A percentile compares a stretch with the other conserved stretches of the same genome.
phyloP scores from a whole-genome alignment of 306 rosid genomes.

The Cyclanthera cordifolia region DNA sequence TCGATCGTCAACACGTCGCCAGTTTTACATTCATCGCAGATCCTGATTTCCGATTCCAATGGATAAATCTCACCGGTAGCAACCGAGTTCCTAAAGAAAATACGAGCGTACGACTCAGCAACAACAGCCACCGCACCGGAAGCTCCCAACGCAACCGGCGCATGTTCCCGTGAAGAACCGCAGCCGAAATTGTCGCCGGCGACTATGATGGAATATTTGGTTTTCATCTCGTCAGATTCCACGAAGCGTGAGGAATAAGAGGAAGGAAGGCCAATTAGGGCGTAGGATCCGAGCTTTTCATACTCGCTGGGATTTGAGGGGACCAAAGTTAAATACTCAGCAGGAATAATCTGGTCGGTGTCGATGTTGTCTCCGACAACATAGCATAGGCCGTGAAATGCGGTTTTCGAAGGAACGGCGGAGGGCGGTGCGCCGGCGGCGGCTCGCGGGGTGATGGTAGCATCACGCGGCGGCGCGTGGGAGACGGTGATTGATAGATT shows the following conservation, averaged over 20 bases:
- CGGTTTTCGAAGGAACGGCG: conserved; percentile 18
- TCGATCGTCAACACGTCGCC: conserved; percentile 77
- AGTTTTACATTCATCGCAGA: conserved; percentile 51
- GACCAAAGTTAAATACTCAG: conserved; percentile 75
- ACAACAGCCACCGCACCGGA: conserved; percentile 71
- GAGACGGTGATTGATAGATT: background rate
- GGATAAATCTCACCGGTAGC: conserved; percentile 73
- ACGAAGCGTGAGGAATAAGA: conserved; percentile 50
- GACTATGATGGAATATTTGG: conserved; percentile 56
- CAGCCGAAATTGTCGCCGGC: conserved; percentile 89
- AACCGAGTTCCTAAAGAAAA: conserved; percentile 84
- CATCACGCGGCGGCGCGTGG: conserved; percentile 11
- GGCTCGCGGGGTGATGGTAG: conserved; percentile 22
- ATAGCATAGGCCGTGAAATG: conserved; percentile 90
- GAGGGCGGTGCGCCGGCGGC: no score
- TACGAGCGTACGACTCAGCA: conserved; percentile 79
- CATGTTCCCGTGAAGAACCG: conserved; percentile 95
- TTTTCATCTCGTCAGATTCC: conserved; percentile 44
- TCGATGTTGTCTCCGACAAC: conserved; percentile 81
- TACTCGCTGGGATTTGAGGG: conserved; percentile 89
- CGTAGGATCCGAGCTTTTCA: conserved; percentile 79
- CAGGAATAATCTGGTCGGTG: conserved; percentile 95
- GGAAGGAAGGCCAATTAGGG: conserved; percentile 74
- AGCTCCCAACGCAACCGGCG: conserved; percentile 91
- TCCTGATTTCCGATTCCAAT: conserved; percentile 38